Base-by-base conservation (phyloP, 768 basidiomycete species). In the Auricularia auricula-judae region DNA sequence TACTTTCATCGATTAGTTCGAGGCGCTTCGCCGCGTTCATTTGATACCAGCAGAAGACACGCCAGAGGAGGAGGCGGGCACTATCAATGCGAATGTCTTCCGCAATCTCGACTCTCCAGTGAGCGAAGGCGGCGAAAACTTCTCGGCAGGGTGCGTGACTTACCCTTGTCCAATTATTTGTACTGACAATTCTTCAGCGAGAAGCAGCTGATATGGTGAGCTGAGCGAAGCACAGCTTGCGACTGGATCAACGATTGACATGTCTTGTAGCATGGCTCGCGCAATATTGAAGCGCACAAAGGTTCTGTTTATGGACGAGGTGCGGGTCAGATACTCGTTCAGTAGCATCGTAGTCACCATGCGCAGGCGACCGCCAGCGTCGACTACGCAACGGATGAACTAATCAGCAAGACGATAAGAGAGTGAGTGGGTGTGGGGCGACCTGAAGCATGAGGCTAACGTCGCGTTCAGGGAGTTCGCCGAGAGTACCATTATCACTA, bases 41-140 rank as follows among this genome's bases (percentile, higher is more conserved):
- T 78, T 92, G 64, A 89, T 92, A 62, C 84, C 86, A 2, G 77
- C 81, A 3, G 84, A 82, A 63, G 73, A 76, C 3, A 72, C 77
- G 0, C 81, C 75, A 36, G 82, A 82, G 66, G 78, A 82, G 66
- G 78, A 74, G 12, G 72, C 73, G 7, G 77, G 80, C 7, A 77
- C 74, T 16, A 75, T 89, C 64, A 93, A 93, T 66, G 78, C 72
- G 36, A 93, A 93, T 65, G 82, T 89, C 3, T 91, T 91, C 82
- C 82, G 86, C 21, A 83, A 86, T 69, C 76, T 91, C 4, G 88
- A 92, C 66, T 87, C 85, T 0, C 68, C 80, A 7, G 88, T 91
- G 2, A 86, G 87, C 1, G 91, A 94, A 76, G 89, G 88, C 1
- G 91, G 90, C 18, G 93, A 95, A 21, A 95, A 93, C 76, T 93